A percentile compares a stretch with the other conserved stretches of the same genome.
Conservation (phyloP, 129 eudicot species). For the Tagetes patula region DNA sequence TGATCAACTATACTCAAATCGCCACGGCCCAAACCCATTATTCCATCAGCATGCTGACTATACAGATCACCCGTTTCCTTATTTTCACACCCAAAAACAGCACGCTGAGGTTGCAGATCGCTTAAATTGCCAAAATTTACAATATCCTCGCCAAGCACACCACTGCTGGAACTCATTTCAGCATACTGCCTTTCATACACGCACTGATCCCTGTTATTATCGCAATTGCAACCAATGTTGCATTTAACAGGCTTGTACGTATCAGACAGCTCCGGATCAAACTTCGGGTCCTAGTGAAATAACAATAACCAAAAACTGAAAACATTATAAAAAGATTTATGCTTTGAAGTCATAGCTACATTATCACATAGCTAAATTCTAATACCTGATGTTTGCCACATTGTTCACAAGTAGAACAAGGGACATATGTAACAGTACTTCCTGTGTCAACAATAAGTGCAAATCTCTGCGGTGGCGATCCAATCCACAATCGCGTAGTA, state of each 20-base stretch:
- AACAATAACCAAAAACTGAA: slow-evolving; percentile 2
- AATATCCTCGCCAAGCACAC: slow-evolving; percentile 85
- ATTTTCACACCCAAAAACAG: slow-evolving; percentile 92
- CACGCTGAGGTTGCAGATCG: slow-evolving; percentile 84
- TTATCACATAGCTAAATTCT: neutral
- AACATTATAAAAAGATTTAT: neutral
- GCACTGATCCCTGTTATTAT: slow-evolving; percentile 63
- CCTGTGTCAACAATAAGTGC: slow-evolving; percentile 90
- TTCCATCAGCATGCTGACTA: slow-evolving; percentile 98
- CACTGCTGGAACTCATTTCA: slow-evolving; percentile 99
- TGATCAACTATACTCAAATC: slow-evolving; percentile 93
- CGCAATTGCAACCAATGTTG: slow-evolving; percentile 80
- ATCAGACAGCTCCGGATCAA: slow-evolving; percentile 80
- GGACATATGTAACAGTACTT: slow-evolving; percentile 96
- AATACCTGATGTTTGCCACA: slow-evolving; percentile 97
- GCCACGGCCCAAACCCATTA: slow-evolving; percentile 98
- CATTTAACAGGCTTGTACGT: slow-evolving; percentile 82
- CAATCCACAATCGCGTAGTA: slow-evolving; percentile 82
- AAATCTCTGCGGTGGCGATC: slow-evolving; percentile 85
- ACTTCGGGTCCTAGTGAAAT: slow-evolving; percentile 78
- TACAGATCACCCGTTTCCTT: slow-evolving; percentile 91
- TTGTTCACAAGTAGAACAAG: slow-evolving; percentile 87
- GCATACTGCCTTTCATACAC: slow-evolving; percentile 83
- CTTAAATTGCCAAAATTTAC: slow-evolving; percentile 92
- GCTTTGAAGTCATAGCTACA: neutral